A percentile compares a stretch with the other conserved stretches of the same genome.
phyloP scores from a whole-genome alignment of 306 rosid genomes.

The Cicer yamashitae region DNA sequence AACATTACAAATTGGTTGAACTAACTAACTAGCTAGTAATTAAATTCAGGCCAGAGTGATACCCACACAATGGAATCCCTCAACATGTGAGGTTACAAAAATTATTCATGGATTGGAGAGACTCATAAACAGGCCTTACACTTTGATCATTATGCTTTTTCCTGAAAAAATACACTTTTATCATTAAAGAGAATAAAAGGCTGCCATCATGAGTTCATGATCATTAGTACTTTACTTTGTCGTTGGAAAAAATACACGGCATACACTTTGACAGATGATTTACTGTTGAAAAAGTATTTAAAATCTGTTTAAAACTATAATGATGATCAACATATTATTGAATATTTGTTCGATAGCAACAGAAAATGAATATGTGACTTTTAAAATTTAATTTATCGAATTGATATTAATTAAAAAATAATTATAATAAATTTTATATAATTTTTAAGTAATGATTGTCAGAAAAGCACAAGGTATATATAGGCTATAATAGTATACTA shows the following conservation, averaged over 20 bases:
- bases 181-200: slow-evolving; percentile 47
- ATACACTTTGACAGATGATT: too few relatives aligned
- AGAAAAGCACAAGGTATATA: too few relatives aligned
- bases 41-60: slow-evolving; percentile 28
- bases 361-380: too few relatives aligned
- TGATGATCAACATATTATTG: too few relatives aligned
- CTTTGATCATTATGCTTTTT: background rate
- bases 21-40: background rate
- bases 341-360: too few relatives aligned
- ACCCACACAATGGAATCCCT: slow-evolving; percentile 31
- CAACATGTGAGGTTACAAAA: slow-evolving; percentile 15
- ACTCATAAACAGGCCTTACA: slow-evolving; percentile 29
- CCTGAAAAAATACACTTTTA: background rate
- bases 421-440: too few relatives aligned
- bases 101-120: background rate
- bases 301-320: too few relatives aligned
- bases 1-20: background rate
- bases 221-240: slow-evolving; percentile 42
- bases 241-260: slow-evolving; percentile 36
- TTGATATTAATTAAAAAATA: too few relatives aligned
- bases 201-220: slow-evolving; percentile 49
- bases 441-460: too few relatives aligned
- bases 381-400: too few relatives aligned
- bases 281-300: too few relatives aligned
- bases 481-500: slow-evolving; percentile 1